Conservation (phyloP, 2,329 filamentous ascomycete species). For the Penicillium sp. region DNA sequence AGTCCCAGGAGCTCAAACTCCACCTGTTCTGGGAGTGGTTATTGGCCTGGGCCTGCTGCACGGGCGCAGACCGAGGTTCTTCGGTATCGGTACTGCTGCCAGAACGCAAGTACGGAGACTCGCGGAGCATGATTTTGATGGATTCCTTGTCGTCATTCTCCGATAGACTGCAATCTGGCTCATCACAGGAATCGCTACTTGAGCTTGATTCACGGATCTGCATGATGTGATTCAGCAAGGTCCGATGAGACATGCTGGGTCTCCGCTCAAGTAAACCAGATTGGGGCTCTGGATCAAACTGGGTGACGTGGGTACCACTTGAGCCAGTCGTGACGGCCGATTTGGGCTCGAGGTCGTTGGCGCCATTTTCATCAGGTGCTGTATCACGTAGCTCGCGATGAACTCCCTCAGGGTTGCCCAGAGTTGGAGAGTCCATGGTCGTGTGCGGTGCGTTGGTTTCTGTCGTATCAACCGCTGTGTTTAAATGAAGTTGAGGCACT, state of each 20-base stretch:
- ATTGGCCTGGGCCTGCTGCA: conserved; percentile 21
- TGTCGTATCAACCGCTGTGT: conserved; percentile 24
- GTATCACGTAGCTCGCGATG: conserved; percentile 7
- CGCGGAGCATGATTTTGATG: conserved; percentile 58
- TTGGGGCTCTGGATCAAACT: conserved; percentile 72
- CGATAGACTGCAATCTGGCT: conserved; percentile 43
- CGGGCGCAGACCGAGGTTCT: conserved; percentile 26
- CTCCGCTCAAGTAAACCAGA: conserved; percentile 52
- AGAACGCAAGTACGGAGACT: conserved; percentile 45
- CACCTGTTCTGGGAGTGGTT: conserved; percentile 38
- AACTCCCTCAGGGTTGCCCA: conserved; percentile 35
- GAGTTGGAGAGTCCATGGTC: conserved; percentile 48
- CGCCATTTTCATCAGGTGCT: neutral
- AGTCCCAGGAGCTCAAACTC: conserved; percentile 51
- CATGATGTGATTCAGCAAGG: conserved; percentile 53
- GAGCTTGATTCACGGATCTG: conserved; percentile 51
- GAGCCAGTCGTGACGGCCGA: conserved; percentile 60
- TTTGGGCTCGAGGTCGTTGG: conserved; percentile 17
- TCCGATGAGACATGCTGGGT: conserved; percentile 38
- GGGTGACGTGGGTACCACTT: conserved; percentile 61
- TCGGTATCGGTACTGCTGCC: conserved; percentile 35
- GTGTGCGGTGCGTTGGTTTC: conserved; percentile 23
- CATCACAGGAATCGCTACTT: conserved; percentile 43
- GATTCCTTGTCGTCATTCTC: conserved; percentile 56
- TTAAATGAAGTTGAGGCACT: conserved; percentile 31